These are phyloP conservation scores for Penicillium psychrosexuale DNA, from an alignment of 2,329 filamentous ascomycete species.

Conservation along the genomic window DNA sequence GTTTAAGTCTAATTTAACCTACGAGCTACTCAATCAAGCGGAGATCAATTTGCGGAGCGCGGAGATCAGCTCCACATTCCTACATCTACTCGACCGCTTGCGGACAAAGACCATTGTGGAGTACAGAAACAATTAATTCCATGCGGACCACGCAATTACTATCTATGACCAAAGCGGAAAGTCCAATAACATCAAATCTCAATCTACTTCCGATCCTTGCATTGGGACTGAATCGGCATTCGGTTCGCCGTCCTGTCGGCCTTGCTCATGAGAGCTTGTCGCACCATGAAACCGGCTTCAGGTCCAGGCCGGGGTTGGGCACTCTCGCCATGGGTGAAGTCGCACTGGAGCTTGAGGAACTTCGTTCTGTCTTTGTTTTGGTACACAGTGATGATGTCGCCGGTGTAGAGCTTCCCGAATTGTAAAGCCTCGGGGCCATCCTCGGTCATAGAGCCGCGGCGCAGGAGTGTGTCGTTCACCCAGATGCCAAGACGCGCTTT, in stretches of 20 bases:
- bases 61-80: not conserved
- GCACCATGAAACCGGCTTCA: slow-evolving; percentile 42
- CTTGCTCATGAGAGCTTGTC: slow-evolving; percentile 36
- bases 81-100: slow-evolving; percentile 12
- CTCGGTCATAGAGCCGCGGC: slow-evolving; percentile 54
- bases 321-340: slow-evolving; percentile 49
- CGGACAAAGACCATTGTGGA: slow-evolving; percentile 16
- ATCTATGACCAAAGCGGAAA: slow-evolving; percentile 17
- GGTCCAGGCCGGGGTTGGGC: slow-evolving; percentile 39
- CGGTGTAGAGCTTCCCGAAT: slow-evolving; percentile 68
- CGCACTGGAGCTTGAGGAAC: slow-evolving; percentile 45
- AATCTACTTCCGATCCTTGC: slow-evolving; percentile 13
- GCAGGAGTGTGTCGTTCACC: slow-evolving; percentile 69
- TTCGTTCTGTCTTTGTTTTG: slow-evolving; percentile 40
- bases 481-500: slow-evolving; percentile 72
- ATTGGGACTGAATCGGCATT: slow-evolving; percentile 15
- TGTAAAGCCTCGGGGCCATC: slow-evolving; percentile 51
- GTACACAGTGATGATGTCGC: slow-evolving; percentile 74
- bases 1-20: not conserved
- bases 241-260: slow-evolving; percentile 26
- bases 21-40: not conserved
- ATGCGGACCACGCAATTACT: slow-evolving; percentile 9
- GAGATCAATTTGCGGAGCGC: not conserved
- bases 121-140: not conserved
- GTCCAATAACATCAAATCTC: not conserved